Evolutionary conservation across 768 basidiomycete genomes (phyloP).

Genomic region (Mycena maculata): DNA sequence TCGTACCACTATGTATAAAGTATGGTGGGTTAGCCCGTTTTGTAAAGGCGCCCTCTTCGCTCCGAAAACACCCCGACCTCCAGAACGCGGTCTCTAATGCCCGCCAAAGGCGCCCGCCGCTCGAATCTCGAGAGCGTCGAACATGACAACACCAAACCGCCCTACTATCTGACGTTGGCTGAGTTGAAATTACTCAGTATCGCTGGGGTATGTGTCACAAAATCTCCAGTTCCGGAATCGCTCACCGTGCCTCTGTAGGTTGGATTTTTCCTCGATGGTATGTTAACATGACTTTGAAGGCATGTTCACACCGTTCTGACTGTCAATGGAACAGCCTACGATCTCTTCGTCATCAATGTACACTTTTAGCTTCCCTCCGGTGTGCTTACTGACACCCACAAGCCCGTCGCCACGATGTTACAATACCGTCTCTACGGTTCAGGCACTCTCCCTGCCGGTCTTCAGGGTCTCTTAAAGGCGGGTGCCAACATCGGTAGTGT

Average conservation of each 20-base stretch:
- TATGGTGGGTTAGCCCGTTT: neutral
- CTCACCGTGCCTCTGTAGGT: constrained; percentile 18
- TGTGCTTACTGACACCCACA: neutral
- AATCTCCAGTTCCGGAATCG: neutral
- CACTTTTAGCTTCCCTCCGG: neutral
- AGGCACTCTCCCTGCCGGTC: constrained; percentile 54
- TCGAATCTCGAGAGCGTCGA: neutral
- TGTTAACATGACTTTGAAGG: neutral
- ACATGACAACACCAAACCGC: neutral
- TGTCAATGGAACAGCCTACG: constrained; percentile 1
- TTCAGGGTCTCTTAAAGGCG: constrained; percentile 68
- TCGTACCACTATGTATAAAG: neutral
- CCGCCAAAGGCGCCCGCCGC: neutral
- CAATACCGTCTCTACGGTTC: constrained; percentile 59
- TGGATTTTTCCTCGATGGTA: constrained; percentile 30
- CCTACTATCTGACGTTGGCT: constrained; percentile 4
- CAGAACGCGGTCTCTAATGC: neutral
- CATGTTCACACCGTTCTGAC: neutral
- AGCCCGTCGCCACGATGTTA: constrained; percentile 30
- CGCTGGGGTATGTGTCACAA: neutral
- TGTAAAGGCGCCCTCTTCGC: neutral
- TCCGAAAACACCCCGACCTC: neutral
- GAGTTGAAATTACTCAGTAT: constrained; percentile 9
- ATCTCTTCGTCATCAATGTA: constrained; percentile 30
- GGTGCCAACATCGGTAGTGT: constrained; percentile 72